Evolutionary conservation across 768 basidiomycete species (phyloP).

Genomic region (Saitozyma podzolica): DNA sequence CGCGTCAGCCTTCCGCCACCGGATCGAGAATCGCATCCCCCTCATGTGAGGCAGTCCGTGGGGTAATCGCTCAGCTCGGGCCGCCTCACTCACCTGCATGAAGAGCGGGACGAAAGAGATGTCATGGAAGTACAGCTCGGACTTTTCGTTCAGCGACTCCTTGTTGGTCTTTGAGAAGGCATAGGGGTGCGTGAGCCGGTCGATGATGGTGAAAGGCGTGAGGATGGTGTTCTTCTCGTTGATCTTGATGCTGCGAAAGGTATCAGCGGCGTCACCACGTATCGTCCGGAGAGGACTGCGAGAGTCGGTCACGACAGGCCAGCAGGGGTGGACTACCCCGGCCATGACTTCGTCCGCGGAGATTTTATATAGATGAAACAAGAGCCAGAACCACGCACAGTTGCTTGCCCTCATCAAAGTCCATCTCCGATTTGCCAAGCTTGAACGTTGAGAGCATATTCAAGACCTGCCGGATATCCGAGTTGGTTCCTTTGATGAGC

Average conservation of each 20-base stretch:
- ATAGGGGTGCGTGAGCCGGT: slow-evolving; percentile 86
- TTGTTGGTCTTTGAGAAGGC: slow-evolving; percentile 78
- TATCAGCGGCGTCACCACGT: neutral
- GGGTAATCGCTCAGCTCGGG: neutral
- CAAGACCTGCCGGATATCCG: slow-evolving; percentile 89
- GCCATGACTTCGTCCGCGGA: neutral
- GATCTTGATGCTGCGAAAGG: slow-evolving; percentile 65
- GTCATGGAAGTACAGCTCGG: slow-evolving; percentile 96
- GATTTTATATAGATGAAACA: slow-evolving; percentile 1
- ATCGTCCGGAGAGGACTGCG: too few species aligned
- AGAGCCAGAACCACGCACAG: slow-evolving; percentile 61
- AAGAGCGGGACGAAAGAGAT: slow-evolving; percentile 91
- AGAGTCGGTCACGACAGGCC: too few species aligned
- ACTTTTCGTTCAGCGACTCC: slow-evolving; percentile 83
- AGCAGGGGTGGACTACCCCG: too few species aligned
- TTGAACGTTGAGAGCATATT: slow-evolving; percentile 99
- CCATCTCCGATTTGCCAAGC: slow-evolving; percentile 71
- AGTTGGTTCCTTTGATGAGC: slow-evolving; percentile 81
- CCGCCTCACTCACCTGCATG: slow-evolving; percentile 67
- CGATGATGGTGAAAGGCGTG: slow-evolving; percentile 89
- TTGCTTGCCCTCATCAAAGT: slow-evolving; percentile 87
- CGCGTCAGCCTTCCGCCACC: neutral
- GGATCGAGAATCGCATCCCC: neutral
- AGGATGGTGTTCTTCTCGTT: slow-evolving; percentile 90
- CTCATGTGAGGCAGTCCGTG: too few species aligned